phyloP scores from a whole-genome alignment of 1,284 basidiomycete genomes.

The Spongiforma sp. region DNA sequence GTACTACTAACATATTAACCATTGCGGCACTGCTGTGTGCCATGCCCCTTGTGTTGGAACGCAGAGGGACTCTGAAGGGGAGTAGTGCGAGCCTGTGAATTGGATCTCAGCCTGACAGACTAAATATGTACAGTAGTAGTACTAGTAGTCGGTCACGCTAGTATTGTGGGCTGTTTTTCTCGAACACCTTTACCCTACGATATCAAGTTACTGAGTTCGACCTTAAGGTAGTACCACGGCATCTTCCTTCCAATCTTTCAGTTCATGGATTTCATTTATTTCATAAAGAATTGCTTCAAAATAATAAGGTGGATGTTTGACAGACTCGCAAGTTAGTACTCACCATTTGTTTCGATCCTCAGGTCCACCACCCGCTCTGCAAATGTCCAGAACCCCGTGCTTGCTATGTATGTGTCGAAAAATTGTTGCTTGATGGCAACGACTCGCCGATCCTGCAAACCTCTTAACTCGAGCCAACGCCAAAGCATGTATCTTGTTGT shows the following conservation, averaged over 20 bases:
- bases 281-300: not conserved
- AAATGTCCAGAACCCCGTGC: not conserved
- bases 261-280: not conserved
- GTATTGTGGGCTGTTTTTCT: no score
- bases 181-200: no score
- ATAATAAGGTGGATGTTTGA: not conserved
- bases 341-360: not conserved
- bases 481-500: not conserved
- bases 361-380: not conserved
- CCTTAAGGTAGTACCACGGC: not conserved
- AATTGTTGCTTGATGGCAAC: not conserved
- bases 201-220: not conserved
- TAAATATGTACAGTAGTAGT: no score
- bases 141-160: no score
- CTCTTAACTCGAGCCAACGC: not conserved
- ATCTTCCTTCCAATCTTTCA: not conserved
- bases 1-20: no score
- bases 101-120: no score
- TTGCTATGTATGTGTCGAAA: not conserved
- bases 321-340: not conserved
- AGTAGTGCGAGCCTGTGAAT: no score
- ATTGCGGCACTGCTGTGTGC: no score
- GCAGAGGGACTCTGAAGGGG: no score
- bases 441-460: not conserved
- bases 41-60: no score